phyloP scores from a whole-genome alignment of 2,329 filamentous ascomycete genomes.

The Calonectria montana region DNA sequence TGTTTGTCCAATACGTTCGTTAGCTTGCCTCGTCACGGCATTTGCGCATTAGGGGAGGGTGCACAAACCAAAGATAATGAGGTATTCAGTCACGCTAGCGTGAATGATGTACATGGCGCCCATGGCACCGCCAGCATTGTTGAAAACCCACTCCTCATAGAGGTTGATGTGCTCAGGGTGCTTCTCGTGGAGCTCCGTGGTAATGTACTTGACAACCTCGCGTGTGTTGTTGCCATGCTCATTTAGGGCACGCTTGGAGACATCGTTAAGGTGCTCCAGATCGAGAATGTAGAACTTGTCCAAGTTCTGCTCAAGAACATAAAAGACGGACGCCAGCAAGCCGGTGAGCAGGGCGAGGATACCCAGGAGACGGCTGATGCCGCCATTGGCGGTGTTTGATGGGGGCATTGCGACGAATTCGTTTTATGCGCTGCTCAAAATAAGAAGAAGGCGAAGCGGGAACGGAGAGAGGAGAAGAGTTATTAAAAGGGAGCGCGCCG shows the following conservation, averaged over 20 bases:
- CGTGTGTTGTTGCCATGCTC: conserved; percentile 81
- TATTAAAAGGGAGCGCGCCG: not conserved
- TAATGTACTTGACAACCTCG: conserved; percentile 76
- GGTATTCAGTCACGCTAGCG: conserved; percentile 90
- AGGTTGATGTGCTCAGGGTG: conserved; percentile 70
- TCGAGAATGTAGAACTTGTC: conserved; percentile 81
- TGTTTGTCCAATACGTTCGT: conserved; percentile 25
- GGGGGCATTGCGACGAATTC: conserved; percentile 16
- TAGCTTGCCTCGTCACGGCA: not conserved
- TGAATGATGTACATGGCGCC: conserved; percentile 92
- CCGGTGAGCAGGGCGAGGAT: conserved; percentile 66
- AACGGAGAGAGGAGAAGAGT: not conserved
- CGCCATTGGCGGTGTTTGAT: conserved; percentile 28
- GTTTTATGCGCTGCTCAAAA: not conserved
- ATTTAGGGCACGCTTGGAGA: conserved; percentile 73
- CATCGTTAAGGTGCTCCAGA: conserved; percentile 73
- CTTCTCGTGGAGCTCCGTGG: conserved; percentile 70
- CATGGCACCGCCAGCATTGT: conserved; percentile 93
- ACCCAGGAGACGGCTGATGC: conserved; percentile 55
- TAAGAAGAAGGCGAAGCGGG: not conserved
- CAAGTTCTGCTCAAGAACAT: conserved; percentile 68
- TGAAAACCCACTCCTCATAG: conserved; percentile 88
- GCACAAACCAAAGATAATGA: conserved; percentile 80
- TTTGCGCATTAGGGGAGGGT: not conserved
- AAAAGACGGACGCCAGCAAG: conserved; percentile 64